Conservation (phyloP, 2,329 filamentous ascomycete species). For the Plectosphaerella plurivora region DNA sequence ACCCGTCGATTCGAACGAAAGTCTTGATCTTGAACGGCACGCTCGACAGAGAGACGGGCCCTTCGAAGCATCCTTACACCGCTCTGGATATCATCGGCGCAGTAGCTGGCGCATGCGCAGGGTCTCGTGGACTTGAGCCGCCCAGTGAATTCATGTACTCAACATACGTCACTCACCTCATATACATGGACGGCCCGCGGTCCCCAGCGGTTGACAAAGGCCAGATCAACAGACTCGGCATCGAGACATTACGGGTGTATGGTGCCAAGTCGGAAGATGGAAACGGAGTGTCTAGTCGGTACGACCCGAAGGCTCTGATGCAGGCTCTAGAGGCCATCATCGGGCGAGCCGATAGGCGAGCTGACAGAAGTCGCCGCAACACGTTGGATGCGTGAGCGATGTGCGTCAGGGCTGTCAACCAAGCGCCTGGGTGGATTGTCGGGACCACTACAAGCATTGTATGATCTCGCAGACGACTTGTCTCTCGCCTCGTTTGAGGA, state of each 20-base stretch:
- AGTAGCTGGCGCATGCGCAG: slow-evolving; percentile 68
- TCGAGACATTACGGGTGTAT: slow-evolving; percentile 74
- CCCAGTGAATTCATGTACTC: slow-evolving; percentile 45
- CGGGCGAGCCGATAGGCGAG: slow-evolving; percentile 43
- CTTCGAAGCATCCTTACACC: slow-evolving; percentile 57
- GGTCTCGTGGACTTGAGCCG: slow-evolving; percentile 51
- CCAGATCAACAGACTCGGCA: slow-evolving; percentile 60
- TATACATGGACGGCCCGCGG: slow-evolving; percentile 69
- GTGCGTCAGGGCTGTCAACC: background rate
- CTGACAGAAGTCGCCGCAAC: slow-evolving; percentile 38
- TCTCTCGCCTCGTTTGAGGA: too few species aligned
- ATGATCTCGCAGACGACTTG: too few species aligned
- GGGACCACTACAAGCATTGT: too few species aligned
- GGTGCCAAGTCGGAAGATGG: slow-evolving; percentile 50
- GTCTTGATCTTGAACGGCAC: slow-evolving; percentile 82
- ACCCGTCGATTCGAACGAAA: slow-evolving; percentile 54
- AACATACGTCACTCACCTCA: slow-evolving; percentile 75
- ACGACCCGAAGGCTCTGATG: slow-evolving; percentile 70
- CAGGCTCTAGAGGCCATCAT: slow-evolving; percentile 76
- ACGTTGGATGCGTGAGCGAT: slow-evolving; percentile 23
- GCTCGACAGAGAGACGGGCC: slow-evolving; percentile 82
- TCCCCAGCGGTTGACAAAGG: slow-evolving; percentile 67
- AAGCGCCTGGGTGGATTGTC: too few species aligned
- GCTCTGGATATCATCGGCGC: slow-evolving; percentile 80
- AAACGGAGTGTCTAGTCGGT: slow-evolving; percentile 44